Evolutionary conservation across 345 rosid genomes (phyloP), one percentile per base, ranked within the genome.

Genomic region (Eucalyptus regnans): DNA sequence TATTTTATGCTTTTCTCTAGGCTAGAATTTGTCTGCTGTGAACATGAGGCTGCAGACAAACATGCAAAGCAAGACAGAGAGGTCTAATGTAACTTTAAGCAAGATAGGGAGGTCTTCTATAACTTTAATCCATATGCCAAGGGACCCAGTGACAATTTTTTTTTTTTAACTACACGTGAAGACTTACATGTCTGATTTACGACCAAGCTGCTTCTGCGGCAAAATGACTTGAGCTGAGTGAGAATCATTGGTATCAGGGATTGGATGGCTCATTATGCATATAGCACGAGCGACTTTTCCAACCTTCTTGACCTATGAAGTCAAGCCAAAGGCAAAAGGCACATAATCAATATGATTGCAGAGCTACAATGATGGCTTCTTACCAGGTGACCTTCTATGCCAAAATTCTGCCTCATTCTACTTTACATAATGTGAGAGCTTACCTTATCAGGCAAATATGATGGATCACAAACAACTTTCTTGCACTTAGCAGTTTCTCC

Each of bases 401-500:
- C 50, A 27, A 31, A n/a, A 50, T 6, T 51, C 23, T 51, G n/a
- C 50, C 16, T 58, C 60, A 50, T 79, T 68, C 79, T n/a, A 15
- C 41, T 46, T 83, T 41, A 87, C 50, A 17, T 76, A 33, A 33
- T 14, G 9, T 9, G 51, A 25, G 87, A 37, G 43, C 50, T 89
- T 95, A 96, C 99, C 97, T 97, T 98, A 60, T 94, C 92, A 46
- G 96, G 91, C 91, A 97, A 92, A 91, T 97, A 97, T n/a, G 97
- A 96, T 46, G 98, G 98, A 90, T 95, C 98, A 62, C 97, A 96
- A 17, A 98, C 98, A 91, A 95, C 94, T 93, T 97, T 98, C 92
- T 97, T 95, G 94, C 99, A 97, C 92, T 95, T 98, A 16, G 98
- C 98, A 91, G 98, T 97, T 93, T 98, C 98, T 85, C 97, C 96